These are phyloP conservation scores for Solanum hybrid DNA, from an alignment of 305 asterid species.

Conservation along the genomic window DNA sequence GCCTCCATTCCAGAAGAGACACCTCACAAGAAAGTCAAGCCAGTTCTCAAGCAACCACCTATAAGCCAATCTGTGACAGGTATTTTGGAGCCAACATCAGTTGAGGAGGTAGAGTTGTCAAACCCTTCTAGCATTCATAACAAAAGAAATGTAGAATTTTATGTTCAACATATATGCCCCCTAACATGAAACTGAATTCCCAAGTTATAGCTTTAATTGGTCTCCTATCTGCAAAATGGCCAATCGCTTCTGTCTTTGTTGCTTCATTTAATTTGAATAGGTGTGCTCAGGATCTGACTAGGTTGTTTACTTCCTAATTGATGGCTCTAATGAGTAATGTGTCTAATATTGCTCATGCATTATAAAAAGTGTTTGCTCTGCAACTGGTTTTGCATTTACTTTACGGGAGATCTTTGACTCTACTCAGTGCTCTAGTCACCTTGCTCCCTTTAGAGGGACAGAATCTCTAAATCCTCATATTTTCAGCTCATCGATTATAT, in stretches of 20 bases:
- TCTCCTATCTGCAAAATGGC: background rate
- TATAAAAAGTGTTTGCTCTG: background rate
- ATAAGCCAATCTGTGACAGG: constrained; percentile 77
- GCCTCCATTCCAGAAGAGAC: constrained; percentile 25
- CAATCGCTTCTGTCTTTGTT: background rate
- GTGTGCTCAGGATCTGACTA: background rate
- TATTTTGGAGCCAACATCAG: constrained; percentile 50
- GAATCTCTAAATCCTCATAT: background rate
- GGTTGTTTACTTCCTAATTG: background rate
- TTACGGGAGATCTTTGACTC: background rate
- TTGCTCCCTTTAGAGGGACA: background rate
- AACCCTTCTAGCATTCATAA: background rate
- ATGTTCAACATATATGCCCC: background rate
- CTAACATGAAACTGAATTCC: background rate
- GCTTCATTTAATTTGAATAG: background rate
- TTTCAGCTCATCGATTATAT: background rate
- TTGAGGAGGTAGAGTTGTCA: constrained; percentile 58
- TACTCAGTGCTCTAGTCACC: background rate
- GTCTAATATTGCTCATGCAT: background rate
- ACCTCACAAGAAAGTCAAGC: constrained; percentile 27
- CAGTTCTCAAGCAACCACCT: constrained; percentile 61
- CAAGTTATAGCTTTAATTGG: background rate
- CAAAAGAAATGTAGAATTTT: background rate
- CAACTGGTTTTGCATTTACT: background rate
- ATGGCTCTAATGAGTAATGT: background rate